Percentiles rank a stretch among this genome's conserved stretches.
These are phyloP conservation scores for Oidiodendron maius DNA, from an alignment of 495 filamentous ascomycete genomes.

Conservation along the genomic window DNA sequence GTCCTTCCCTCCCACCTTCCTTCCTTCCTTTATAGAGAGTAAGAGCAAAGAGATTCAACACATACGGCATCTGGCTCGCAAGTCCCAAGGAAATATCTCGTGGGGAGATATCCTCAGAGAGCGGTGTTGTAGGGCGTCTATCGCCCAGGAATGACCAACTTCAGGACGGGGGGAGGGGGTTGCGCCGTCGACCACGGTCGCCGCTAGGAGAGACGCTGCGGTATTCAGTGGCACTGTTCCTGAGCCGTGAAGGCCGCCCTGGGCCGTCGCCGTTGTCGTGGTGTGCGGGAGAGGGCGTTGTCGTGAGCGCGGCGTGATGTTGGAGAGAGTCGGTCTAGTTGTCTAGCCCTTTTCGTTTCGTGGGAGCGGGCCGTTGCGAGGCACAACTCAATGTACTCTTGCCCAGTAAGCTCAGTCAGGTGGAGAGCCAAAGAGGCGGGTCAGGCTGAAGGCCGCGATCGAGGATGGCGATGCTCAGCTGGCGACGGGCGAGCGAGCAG, in stretches of 20 bases:
- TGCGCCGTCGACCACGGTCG: background rate
- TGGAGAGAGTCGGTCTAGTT: too few relatives aligned
- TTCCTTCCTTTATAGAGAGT: too few relatives aligned
- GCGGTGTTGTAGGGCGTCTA: conserved; percentile 15
- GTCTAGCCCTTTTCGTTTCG: too few relatives aligned
- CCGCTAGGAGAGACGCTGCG: background rate
- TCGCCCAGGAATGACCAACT: conserved; percentile 16
- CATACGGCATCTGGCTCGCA: conserved; percentile 14
- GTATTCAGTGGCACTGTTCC: background rate
- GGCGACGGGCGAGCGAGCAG: background rate
- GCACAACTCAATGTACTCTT: too few relatives aligned
- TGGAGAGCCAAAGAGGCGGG: too few relatives aligned
- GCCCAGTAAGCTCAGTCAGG: too few relatives aligned
- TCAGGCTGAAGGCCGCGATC: too few relatives aligned
- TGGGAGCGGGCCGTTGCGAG: too few relatives aligned
- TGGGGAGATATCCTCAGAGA: conserved; percentile 13
- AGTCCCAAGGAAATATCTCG: conserved; percentile 16
- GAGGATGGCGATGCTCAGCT: too few relatives aligned
- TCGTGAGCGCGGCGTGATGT: too few relatives aligned
- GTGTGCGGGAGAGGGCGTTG: too few relatives aligned
- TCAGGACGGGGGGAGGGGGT: background rate
- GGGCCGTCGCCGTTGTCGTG: background rate
- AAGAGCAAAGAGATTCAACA: background rate
- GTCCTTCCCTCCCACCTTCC: too few relatives aligned
- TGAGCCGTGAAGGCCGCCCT: background rate